Conservation (phyloP, 2,329 filamentous ascomycete genomes). For the Periconia macrospinosa region DNA sequence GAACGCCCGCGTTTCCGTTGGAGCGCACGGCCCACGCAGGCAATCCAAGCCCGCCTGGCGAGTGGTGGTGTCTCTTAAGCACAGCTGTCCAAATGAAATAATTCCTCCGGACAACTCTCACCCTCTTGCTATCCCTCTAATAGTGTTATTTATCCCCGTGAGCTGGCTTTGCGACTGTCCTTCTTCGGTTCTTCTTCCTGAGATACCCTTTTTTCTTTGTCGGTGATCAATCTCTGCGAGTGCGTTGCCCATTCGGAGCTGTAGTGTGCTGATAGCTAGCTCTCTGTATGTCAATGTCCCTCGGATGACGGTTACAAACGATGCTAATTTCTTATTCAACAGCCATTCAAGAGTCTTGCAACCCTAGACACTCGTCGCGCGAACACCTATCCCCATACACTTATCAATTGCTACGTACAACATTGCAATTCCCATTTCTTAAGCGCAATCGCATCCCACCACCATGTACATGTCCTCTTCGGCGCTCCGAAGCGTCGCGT, state of each 20-base stretch:
- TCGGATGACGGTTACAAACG: background rate
- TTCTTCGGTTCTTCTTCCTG: slow-evolving; percentile 18
- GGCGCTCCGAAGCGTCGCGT: slow-evolving; percentile 47
- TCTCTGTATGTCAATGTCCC: slow-evolving; percentile 12
- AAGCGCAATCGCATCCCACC: slow-evolving; percentile 9
- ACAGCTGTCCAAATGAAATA: slow-evolving; percentile 40
- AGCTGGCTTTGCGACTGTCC: slow-evolving; percentile 24
- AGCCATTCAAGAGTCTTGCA: background rate
- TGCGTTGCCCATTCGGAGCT: background rate
- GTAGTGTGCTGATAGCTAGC: slow-evolving; percentile 17
- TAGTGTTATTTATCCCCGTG: slow-evolving; percentile 5
- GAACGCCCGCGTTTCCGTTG: slow-evolving; percentile 15
- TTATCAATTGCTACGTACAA: background rate
- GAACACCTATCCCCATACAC: background rate
- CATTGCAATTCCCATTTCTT: slow-evolving; percentile 1
- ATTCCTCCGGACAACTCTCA: slow-evolving; percentile 12
- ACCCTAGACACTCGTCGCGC: background rate
- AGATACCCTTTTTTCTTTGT: slow-evolving; percentile 27
- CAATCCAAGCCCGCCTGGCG: slow-evolving; percentile 24
- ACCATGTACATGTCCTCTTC: slow-evolving; percentile 36
- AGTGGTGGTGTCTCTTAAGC: slow-evolving; percentile 26
- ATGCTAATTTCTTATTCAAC: background rate
- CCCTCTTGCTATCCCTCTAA: background rate
- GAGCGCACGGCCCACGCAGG: slow-evolving; percentile 30
- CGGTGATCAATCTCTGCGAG: background rate